Base-by-base conservation (phyloP, 768 basidiomycete genomes). In the Tremella mesenterica region DNA sequence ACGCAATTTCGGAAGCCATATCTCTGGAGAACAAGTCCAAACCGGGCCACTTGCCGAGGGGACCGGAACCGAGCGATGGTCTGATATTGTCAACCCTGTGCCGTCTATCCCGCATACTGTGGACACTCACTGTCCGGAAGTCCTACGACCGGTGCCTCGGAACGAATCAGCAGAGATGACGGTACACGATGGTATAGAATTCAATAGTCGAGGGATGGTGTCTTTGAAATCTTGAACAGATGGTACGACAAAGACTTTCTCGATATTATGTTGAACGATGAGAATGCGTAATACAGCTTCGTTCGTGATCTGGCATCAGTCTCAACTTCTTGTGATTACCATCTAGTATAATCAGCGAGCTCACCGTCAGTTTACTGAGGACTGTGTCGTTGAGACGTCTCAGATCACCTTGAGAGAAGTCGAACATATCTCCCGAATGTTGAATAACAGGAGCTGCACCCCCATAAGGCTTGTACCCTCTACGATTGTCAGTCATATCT, bases 281-380 rank as follows among this genome's bases (percentile, higher is more conserved):
- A 99, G 70, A 29, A 91, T 78, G 47, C 90, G 86, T 26, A 83
- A 75, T 1, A 92, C 85, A 54, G 81, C 82, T 30, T 79, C 79
- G 59, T 93, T 77, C 13, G 80, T 77, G 56, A 93, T 78, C 90
- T 96, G 60, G 21, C 13, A 52, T 57, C n/a, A n/a, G 48, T 50
- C 14, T 53, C 18, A 46, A 43, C 27, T n/a, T n/a, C n/a, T 41
- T 34, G 33, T 8, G 23, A 41, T 23, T 41, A 8, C 2, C 28
- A 12, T 16, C 45, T 2, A 6, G 5, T 12, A 36, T 13, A 12
- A 36, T 41, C 20, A 29, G 23, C 10, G 1, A n/a, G 74, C 81
- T 7, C 57, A 90, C 93, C 25, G 85, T 82, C 7, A 96, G 79
- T 16, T 84, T 85, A 23, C 89, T 84, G 23, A 93, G 77, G 23